phyloP scores from a whole-genome alignment of 768 basidiomycete species.

The Chlorophyllum brunneum region DNA sequence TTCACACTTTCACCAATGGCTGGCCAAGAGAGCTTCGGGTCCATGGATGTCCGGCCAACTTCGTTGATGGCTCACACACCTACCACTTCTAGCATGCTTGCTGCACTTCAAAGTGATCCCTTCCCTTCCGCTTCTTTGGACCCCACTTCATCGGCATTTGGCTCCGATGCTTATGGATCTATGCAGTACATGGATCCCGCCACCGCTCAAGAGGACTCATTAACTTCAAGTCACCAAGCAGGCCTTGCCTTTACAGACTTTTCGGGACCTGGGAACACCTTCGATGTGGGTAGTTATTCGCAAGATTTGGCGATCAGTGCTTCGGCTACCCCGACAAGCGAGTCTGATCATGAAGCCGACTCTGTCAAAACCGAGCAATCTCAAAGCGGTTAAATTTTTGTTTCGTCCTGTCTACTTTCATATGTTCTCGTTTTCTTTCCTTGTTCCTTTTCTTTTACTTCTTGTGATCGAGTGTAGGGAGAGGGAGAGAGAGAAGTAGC shows the following conservation, averaged over 20 bases:
- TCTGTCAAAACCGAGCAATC: conserved; percentile 62
- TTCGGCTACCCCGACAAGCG: conserved; percentile 48
- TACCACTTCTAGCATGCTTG: conserved; percentile 88
- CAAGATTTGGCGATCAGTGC: conserved; percentile 63
- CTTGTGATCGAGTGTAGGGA: not conserved
- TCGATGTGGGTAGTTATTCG: conserved; percentile 68
- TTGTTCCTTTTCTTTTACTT: conserved; percentile 7
- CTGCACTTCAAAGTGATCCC: conserved; percentile 75
- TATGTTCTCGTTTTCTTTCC: conserved; percentile 14
- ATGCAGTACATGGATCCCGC: conserved; percentile 77
- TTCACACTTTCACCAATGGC: conserved; percentile 87
- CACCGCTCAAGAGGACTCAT: conserved; percentile 58
- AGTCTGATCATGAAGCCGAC: conserved; percentile 61
- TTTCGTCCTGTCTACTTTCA: conserved; percentile 14
- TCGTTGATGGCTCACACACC: conserved; percentile 76
- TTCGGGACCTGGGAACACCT: conserved; percentile 53
- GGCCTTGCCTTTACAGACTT: conserved; percentile 73
- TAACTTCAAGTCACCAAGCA: conserved; percentile 54
- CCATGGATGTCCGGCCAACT: conserved; percentile 57
- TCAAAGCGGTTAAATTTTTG: conserved; percentile 27
- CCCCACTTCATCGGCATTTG: conserved; percentile 56
- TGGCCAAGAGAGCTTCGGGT: conserved; percentile 74
- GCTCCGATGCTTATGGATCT: conserved; percentile 63
- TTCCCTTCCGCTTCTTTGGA: conserved; percentile 68
- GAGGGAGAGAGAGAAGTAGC: not conserved